Conservation (phyloP, 352 stramenopile species). For the Phytophthora colocasiae region DNA sequence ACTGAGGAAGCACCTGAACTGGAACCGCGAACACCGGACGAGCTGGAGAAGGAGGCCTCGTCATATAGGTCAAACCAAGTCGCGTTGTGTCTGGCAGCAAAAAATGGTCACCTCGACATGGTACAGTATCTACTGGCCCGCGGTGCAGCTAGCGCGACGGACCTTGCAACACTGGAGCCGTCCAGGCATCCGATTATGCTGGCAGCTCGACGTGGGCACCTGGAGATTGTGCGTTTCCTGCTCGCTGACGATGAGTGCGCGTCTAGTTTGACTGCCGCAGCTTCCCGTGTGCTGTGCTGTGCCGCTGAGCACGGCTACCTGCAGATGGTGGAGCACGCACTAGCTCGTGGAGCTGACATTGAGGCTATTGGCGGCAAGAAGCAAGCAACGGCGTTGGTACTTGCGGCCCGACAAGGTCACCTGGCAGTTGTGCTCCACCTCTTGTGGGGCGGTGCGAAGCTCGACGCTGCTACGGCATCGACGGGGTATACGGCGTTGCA, state of each 20-base stretch:
- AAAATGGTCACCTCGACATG: constrained; percentile 62
- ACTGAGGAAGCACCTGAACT: constrained; percentile 19
- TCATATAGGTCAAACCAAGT: constrained; percentile 40
- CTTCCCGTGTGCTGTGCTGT: constrained; percentile 50
- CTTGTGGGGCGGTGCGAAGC: constrained; percentile 51
- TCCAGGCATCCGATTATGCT: constrained; percentile 52
- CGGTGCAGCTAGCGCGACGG: constrained; percentile 22
- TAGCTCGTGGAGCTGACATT: constrained; percentile 49
- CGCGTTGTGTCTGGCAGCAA: constrained; percentile 54
- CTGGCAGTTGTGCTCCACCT: constrained; percentile 57
- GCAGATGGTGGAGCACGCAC: constrained; percentile 59
- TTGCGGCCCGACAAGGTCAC: constrained; percentile 56
- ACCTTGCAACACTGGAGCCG: constrained; percentile 34
- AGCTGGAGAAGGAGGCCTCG: constrained; percentile 35
- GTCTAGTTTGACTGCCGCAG: constrained; percentile 45
- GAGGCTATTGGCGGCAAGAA: constrained; percentile 44
- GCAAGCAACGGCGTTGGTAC: constrained; percentile 51
- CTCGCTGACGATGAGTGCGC: constrained; percentile 43
- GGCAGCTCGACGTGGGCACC: constrained; percentile 49
- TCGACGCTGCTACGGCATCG: constrained; percentile 45
- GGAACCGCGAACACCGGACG: constrained; percentile 21
- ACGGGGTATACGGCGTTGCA: constrained; percentile 61
- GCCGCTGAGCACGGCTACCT: constrained; percentile 57
- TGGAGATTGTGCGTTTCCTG: constrained; percentile 56
- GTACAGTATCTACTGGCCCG: constrained; percentile 51